Evolutionary conservation across 139 green algal species (phyloP).

Genomic region (Haematococcus sp.): DNA sequence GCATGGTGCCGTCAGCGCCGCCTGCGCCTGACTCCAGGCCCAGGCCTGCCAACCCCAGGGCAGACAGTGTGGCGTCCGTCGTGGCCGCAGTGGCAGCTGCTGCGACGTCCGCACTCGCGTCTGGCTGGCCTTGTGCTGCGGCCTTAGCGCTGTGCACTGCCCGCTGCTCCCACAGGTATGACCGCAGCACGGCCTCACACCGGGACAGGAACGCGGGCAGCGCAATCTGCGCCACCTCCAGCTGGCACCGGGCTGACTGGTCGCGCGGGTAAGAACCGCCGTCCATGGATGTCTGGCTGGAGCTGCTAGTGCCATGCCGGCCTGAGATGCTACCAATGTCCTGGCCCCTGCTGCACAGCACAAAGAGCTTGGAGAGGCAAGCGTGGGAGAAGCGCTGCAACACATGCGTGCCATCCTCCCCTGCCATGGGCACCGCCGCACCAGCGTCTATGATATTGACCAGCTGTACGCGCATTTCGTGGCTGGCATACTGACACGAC

Average conservation of each 20-base stretch:
- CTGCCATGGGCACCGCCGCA: slow-evolving; percentile 7
- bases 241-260: slow-evolving; percentile 26
- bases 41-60: no score
- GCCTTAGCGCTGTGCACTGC: no score
- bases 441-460: slow-evolving; percentile 64
- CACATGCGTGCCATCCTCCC: slow-evolving; percentile 17
- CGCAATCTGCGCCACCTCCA: slow-evolving; percentile 63
- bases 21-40: no score
- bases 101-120: no score
- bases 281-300: background rate
- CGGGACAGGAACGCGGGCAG: slow-evolving; percentile 70
- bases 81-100: no score
- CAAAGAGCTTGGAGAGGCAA: slow-evolving; percentile 83
- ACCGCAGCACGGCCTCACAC: background rate
- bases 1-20: no score
- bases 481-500: slow-evolving; percentile 37
- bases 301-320: background rate
- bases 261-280: background rate
- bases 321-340: background rate
- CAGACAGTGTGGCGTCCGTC: no score
- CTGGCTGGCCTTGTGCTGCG: no score
- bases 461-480: slow-evolving; percentile 48
- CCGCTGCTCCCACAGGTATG: no score
- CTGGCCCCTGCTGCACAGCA: slow-evolving; percentile 69
- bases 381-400: slow-evolving; percentile 63